These are phyloP conservation scores for Aspergillus latus DNA, from an alignment of 2,329 filamentous ascomycete genomes.

Conservation along the genomic window DNA sequence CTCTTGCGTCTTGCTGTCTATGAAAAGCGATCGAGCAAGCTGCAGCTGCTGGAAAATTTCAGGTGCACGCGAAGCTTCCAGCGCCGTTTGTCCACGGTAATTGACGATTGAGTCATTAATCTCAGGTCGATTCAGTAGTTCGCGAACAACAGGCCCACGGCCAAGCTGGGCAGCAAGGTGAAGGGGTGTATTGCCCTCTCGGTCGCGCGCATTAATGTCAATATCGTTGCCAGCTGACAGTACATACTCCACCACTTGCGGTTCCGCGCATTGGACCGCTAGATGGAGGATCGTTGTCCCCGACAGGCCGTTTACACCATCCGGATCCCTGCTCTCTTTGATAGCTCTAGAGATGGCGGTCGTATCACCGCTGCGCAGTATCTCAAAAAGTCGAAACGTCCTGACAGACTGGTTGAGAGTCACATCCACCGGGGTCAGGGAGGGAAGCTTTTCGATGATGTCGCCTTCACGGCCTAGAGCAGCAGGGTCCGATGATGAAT, in stretches of 20 bases:
- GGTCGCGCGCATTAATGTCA: constrained; percentile 86
- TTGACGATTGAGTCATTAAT: constrained; percentile 91
- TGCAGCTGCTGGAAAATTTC: constrained; percentile 97
- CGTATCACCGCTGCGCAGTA: constrained; percentile 85
- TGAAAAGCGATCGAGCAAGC: constrained; percentile 82
- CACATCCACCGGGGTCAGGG: constrained; percentile 35
- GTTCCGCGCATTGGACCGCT: constrained; percentile 92
- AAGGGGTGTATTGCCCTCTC: constrained; percentile 90
- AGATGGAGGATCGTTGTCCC: constrained; percentile 91
- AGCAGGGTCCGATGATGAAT: constrained; percentile 29
- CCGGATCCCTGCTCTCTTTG: constrained; percentile 56
- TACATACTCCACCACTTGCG: constrained; percentile 91
- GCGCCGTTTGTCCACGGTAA: constrained; percentile 75
- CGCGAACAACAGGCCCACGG: constrained; percentile 73
- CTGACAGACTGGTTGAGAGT: constrained; percentile 90
- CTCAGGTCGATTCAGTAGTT: constrained; percentile 75
- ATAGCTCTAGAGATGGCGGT: constrained; percentile 85
- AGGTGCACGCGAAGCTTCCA: constrained; percentile 85
- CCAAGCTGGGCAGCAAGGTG: constrained; percentile 85
- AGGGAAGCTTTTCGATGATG: constrained; percentile 35
- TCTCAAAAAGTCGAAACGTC: constrained; percentile 92
- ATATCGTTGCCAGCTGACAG: constrained; percentile 70
- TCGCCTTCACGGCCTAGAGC: constrained; percentile 27
- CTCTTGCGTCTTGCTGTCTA: constrained; percentile 79
- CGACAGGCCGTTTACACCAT: constrained; percentile 44